Evolutionary conservation across 2,329 filamentous ascomycete species (phyloP).

Genomic region (Diaporthe sp.): DNA sequence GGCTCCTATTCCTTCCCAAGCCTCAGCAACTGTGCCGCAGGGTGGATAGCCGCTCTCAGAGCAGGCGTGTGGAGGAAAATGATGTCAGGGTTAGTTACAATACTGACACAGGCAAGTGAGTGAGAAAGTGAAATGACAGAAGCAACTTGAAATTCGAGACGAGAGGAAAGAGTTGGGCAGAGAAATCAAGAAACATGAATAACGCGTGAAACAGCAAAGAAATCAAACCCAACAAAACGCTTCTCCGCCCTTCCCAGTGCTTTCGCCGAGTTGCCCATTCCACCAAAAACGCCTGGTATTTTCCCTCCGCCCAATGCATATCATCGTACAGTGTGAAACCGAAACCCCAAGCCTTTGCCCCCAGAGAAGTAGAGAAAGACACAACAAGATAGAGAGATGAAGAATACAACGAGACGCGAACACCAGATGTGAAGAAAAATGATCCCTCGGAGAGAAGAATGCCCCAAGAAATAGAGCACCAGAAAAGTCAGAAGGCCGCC

Average conservation of each 20-base stretch:
- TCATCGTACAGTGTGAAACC: neutral
- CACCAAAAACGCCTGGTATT: slow-evolving; percentile 48
- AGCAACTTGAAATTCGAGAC: slow-evolving; percentile 24
- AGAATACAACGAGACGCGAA: neutral
- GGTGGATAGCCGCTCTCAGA: slow-evolving; percentile 20
- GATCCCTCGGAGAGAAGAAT: neutral
- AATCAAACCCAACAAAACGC: slow-evolving; percentile 9
- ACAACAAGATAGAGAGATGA: neutral
- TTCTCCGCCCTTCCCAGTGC: slow-evolving; percentile 20
- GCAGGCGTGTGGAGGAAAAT: neutral
- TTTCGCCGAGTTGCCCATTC: neutral
- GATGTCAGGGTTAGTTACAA: slow-evolving; percentile 27
- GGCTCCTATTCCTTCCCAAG: slow-evolving; percentile 10
- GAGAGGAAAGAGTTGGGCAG: slow-evolving; percentile 8
- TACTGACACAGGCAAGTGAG: slow-evolving; percentile 7
- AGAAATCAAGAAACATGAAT: neutral
- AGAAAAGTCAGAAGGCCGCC: slow-evolving; percentile 27
- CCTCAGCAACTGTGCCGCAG: slow-evolving; percentile 14
- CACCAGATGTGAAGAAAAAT: neutral
- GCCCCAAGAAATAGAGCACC: neutral
- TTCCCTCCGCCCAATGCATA: slow-evolving; percentile 38
- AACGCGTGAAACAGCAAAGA: neutral
- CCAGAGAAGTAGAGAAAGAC: neutral
- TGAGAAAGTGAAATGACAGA: slow-evolving; percentile 16
- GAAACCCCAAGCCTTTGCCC: neutral